A percentile compares a stretch with the other conserved stretches of the same genome.
Conservation (phyloP, 805 yeast genomes). For the Scheffersomyces coipomensis region DNA sequence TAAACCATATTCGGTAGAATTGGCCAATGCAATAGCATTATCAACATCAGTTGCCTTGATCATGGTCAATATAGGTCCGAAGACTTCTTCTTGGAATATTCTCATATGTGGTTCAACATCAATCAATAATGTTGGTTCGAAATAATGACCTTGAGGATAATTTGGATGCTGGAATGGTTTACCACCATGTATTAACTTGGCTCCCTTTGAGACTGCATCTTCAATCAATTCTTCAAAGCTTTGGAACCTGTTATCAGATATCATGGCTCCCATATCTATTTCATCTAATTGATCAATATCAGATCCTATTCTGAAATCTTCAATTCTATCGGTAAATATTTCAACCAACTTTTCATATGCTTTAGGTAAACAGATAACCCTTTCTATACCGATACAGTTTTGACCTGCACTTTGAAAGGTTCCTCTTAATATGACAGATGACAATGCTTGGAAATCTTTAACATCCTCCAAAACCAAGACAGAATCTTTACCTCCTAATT, state of each 20-base stretch:
- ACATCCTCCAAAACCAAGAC: constrained; percentile 83
- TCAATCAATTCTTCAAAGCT: constrained; percentile 62
- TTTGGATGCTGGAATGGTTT: constrained; percentile 78
- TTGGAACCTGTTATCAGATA: constrained; percentile 72
- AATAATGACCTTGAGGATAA: constrained; percentile 94
- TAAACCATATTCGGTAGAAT: constrained; percentile 82
- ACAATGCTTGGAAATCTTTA: constrained; percentile 50
- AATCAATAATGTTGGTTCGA: constrained; percentile 82
- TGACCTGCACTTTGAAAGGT: constrained; percentile 97
- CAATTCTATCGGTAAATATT: constrained; percentile 57
- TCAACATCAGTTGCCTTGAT: constrained; percentile 67
- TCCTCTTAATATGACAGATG: constrained; percentile 86
- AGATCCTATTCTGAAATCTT: constrained; percentile 73
- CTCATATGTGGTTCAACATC: constrained; percentile 75
- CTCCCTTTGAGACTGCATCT: constrained; percentile 82
- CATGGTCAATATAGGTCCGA: constrained; percentile 86
- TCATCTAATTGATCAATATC: constrained; percentile 88
- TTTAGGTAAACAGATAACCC: constrained; percentile 77
- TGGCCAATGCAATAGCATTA: constrained; percentile 75
- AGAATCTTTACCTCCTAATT: constrained; percentile 96
- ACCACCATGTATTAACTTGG: constrained; percentile 79
- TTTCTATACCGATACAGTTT: constrained; percentile 95
- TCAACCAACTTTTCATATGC: constrained; percentile 64
- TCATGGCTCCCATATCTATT: constrained; percentile 96
- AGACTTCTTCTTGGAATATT: constrained; percentile 87